Evolutionary conservation across 805 yeast genomes (phyloP), one percentile per base, ranked within the genome.

Genomic region (Ogataea nonfermentans): DNA sequence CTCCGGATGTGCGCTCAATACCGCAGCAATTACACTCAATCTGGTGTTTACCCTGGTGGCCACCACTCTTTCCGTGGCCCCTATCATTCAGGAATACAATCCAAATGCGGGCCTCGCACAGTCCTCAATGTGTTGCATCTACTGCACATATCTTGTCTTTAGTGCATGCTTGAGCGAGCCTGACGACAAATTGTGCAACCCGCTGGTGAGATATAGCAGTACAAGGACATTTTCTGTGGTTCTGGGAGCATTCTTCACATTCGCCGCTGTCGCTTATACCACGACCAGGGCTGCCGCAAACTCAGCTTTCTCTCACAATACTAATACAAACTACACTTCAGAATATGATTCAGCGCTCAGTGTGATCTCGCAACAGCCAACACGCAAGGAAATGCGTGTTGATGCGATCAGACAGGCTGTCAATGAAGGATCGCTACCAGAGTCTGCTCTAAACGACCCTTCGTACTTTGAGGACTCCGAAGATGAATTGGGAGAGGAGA

Each of bases 101-200:
- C 95, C 98, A 4, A 86, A 84, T 51, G 95, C 96, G 2, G 99
- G 99, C 2, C 69, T 93, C 35, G 97, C 99, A 3, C 99, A 93
- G 67, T 75, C 95, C 9, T 89, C 96, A 11, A 90, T 95, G 90
- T 98, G 95, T 25, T 81, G 91, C 9, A 74, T 89, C 15, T 93
- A 93, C 63, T 88, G 98, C 62, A 84, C 97, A 0, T 93, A 93
- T 58, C 68, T 93, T 52, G 80, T 89, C 2, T 77, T 93, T 70
- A 81, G 93, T 44, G 99, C 98, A 0, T 95, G 93, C 52, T 83
- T 96, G 1, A 81, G 95, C 9, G 98, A 91, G 62, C 99, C 99
- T 0, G 99, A 93, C 64, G 98, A 91, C 66, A 79, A 74, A 57
- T 68, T 71, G 52, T 93, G 99, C 63, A 93, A 93, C 59, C 99